These are phyloP conservation scores for Eutrema salsugineum DNA, from an alignment of 441 rosid species.

Conservation along the genomic window DNA sequence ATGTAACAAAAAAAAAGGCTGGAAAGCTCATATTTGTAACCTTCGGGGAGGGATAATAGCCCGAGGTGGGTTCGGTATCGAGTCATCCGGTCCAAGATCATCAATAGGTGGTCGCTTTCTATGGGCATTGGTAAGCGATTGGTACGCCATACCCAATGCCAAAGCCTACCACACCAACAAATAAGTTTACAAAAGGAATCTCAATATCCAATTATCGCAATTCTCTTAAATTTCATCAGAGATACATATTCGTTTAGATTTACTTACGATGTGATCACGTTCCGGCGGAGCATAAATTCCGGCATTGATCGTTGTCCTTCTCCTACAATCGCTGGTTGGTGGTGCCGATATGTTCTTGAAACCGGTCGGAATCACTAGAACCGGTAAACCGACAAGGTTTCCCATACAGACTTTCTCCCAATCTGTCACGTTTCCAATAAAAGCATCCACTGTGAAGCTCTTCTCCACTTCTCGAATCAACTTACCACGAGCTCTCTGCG, in stretches of 20 bases:
- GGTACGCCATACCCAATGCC: conserved; percentile 92
- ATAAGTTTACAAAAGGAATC: not conserved
- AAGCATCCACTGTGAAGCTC: conserved; percentile 71
- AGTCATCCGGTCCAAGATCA: conserved; percentile 59
- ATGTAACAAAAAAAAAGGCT: not conserved
- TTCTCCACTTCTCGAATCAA: conserved; percentile 69
- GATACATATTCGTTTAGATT: not conserved
- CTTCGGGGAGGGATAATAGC: conserved; percentile 44
- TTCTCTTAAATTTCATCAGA: not conserved
- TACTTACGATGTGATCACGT: conserved; percentile 77
- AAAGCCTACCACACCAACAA: conserved; percentile 51
- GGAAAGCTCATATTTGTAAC: conserved; percentile 28
- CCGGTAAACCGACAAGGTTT: conserved; percentile 84
- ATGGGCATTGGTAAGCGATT: conserved; percentile 68
- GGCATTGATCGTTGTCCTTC: conserved; percentile 56
- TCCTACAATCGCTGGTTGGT: conserved; percentile 43
- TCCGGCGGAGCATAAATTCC: conserved; percentile 85
- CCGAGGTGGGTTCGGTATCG: conserved; percentile 42
- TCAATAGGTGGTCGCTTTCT: conserved; percentile 75
- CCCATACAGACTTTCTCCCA: conserved; percentile 93
- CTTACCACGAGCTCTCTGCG: conserved; percentile 78
- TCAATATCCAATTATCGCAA: not conserved
- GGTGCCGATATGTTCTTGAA: conserved; percentile 49
- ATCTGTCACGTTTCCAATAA: conserved; percentile 80
- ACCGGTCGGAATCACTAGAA: conserved; percentile 69